phyloP scores from a whole-genome alignment of 1,139 yeast species.

The Lodderomyces oxycetoniae region DNA sequence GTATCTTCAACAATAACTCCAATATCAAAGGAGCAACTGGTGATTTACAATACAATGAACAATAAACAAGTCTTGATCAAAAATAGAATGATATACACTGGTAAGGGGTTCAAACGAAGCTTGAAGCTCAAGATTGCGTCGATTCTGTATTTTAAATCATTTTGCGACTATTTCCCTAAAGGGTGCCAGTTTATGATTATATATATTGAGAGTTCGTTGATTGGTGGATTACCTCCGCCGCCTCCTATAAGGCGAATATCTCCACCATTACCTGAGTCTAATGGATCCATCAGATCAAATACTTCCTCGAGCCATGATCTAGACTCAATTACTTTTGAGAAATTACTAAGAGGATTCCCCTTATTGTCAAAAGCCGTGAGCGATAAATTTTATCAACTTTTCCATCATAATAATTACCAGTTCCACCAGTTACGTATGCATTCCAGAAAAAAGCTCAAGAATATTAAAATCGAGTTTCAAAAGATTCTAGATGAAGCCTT shows the following conservation, averaged over 20 bases:
- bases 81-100: slow-evolving; percentile 51
- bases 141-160: slow-evolving; percentile 41
- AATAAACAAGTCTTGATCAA: slow-evolving; percentile 55
- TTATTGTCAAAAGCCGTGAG: slow-evolving; percentile 44
- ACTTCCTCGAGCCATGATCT: not conserved
- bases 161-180: slow-evolving; percentile 43
- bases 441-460: slow-evolving; percentile 24
- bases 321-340: slow-evolving; percentile 33
- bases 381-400: slow-evolving; percentile 39
- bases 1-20: slow-evolving; percentile 34
- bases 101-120: slow-evolving; percentile 53
- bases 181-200: slow-evolving; percentile 50
- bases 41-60: slow-evolving; percentile 53
- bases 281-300: slow-evolving; percentile 1
- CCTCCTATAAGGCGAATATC: too few species aligned
- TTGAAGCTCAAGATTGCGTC: slow-evolving; percentile 41
- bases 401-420: slow-evolving; percentile 41
- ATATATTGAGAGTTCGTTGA: slow-evolving; percentile 47
- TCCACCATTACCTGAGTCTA: not conserved
- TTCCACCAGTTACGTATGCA: slow-evolving; percentile 30
- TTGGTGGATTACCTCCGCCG: slow-evolving; percentile 25
- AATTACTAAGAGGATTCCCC: slow-evolving; percentile 45
- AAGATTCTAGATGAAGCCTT: slow-evolving; percentile 36
- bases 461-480: slow-evolving; percentile 31
- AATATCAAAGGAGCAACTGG: slow-evolving; percentile 40